Percentiles rank a stretch among this genome's conserved stretches.
Evolutionary conservation across 164 flowering plant genomes (phyloP).

Genomic region (Vitis amurensis): DNA sequence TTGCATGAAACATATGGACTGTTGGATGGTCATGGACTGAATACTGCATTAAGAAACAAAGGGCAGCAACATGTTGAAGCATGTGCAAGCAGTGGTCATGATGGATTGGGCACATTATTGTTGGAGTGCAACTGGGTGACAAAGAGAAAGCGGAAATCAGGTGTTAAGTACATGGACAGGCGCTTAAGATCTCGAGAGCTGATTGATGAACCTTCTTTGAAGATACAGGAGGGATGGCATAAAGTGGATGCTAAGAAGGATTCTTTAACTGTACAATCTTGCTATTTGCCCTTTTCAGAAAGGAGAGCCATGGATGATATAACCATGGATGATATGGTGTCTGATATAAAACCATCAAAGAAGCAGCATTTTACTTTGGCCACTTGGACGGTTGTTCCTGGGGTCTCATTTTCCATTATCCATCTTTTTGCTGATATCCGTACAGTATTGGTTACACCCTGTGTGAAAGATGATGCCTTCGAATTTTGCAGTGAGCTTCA

Average conservation of each 20-base stretch:
- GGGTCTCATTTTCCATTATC: conserved; percentile 86
- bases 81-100: conserved; percentile 24
- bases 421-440: conserved; percentile 97
- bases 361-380: conserved; percentile 72
- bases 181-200: conserved; percentile 32
- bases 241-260: conserved; percentile 45
- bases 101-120: conserved; percentile 38
- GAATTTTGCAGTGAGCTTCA: conserved; percentile 25
- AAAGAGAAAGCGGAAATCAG: conserved; percentile 68
- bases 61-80: conserved; percentile 43
- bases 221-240: conserved; percentile 50
- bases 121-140: conserved; percentile 42
- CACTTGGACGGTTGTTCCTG: conserved; percentile 83
- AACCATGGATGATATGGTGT: conserved; percentile 35
- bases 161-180: conserved; percentile 29
- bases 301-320: conserved; percentile 13
- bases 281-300: conserved; percentile 41
- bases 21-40: conserved; percentile 23
- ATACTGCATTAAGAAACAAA: conserved; percentile 6
- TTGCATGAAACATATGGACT: conserved; percentile 22
- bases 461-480: conserved; percentile 29
- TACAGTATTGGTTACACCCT: conserved; percentile 68
- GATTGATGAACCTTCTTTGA: conserved; percentile 30
- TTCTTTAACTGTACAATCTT: conserved; percentile 27
- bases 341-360: conserved; percentile 49